Evolutionary conservation across 345 rosid genomes (phyloP).

Genomic region (Syzygium oleosum): DNA sequence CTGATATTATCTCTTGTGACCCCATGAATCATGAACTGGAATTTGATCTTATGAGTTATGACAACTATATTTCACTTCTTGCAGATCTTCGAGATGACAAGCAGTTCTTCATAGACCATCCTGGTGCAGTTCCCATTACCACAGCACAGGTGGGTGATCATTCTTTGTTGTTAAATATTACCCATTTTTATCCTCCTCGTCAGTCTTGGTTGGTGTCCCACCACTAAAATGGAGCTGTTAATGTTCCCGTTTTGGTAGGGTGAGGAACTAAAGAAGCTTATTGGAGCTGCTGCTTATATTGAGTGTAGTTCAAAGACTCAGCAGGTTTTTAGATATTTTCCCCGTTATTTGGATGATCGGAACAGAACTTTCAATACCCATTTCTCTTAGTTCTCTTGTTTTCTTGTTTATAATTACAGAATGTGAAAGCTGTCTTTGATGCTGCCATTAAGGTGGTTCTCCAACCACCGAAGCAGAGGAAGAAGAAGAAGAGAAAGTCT

Average conservation of each 20-base stretch:
- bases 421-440: conserved; percentile 46
- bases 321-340: conserved; percentile 3
- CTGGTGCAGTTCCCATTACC: conserved; percentile 10
- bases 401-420: conserved; percentile 12
- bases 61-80: not conserved
- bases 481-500: conserved; percentile 34
- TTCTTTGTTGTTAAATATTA: not conserved
- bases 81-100: conserved; percentile 15
- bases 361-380: not conserved
- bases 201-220: not conserved
- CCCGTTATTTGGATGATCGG: not conserved
- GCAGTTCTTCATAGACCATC: conserved; percentile 14
- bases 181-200: not conserved
- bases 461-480: conserved; percentile 48
- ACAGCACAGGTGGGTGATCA: conserved; percentile 8
- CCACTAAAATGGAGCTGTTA: not conserved
- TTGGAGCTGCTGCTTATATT: conserved; percentile 9
- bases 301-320: conserved; percentile 20
- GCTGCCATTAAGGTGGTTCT: conserved; percentile 50
- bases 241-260: conserved; percentile 3
- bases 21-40: not conserved
- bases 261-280: conserved; percentile 14
- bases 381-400: not conserved
- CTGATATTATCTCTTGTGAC: not conserved
- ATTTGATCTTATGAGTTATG: not conserved